Evolutionary conservation across 1,284 basidiomycete genomes (phyloP).

Genomic region (Tilletia indica): DNA sequence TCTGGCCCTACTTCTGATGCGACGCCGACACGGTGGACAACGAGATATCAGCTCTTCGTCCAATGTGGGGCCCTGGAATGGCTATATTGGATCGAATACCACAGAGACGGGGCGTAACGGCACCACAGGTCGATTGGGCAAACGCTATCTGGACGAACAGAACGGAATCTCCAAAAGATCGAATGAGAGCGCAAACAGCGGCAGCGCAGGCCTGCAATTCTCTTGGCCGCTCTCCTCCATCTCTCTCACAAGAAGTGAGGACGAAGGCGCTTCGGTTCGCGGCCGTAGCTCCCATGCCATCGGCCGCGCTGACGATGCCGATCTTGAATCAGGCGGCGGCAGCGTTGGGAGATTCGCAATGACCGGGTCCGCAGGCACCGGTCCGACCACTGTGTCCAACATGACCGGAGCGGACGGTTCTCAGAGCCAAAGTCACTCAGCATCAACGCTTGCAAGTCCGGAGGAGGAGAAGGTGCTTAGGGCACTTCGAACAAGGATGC

Average conservation of each 20-base stretch:
- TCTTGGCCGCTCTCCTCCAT: no score
- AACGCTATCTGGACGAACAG: no score
- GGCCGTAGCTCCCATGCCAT: background rate
- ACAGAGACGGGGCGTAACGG: no score
- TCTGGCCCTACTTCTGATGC: background rate
- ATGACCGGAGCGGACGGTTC: background rate
- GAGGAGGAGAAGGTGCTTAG: conserved; percentile 1
- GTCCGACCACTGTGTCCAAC: background rate
- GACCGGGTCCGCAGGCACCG: background rate
- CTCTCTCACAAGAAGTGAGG: no score
- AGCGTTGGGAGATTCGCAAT: background rate
- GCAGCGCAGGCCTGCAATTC: no score
- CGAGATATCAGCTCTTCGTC: background rate
- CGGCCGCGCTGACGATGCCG: background rate
- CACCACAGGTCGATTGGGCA: no score
- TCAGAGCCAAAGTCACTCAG: background rate
- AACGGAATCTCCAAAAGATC: background rate
- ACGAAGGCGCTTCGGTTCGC: background rate
- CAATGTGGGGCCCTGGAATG: background rate
- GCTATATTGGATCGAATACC: background rate
- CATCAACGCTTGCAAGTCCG: background rate
- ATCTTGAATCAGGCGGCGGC: background rate
- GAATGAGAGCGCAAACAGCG: no score
- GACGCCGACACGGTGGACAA: background rate
- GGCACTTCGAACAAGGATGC: background rate